Base-by-base conservation (phyloP, 2,329 filamentous ascomycete genomes). In the Colletotrichum acutatum region DNA sequence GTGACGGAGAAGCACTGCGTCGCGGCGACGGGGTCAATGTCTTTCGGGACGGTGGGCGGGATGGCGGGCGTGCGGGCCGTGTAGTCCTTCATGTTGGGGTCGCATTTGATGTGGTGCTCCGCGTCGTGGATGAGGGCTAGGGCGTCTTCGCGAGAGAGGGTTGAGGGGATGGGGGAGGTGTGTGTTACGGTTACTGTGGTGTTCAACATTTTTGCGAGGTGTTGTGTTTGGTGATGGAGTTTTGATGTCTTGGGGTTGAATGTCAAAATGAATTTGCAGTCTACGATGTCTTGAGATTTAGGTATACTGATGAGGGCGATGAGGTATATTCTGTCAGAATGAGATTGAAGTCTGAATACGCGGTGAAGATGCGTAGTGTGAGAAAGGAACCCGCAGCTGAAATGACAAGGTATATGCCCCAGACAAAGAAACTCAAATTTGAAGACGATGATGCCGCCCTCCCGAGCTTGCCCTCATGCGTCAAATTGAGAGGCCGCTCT, bases 71-170 rank as follows among this genome's bases (percentile, higher is more conserved):
- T 76, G 37, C 68, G 71, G 12, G 79, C 75, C 54, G 87, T 78
- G 22, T 77, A 76, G 64, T 84, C 81, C 72, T 82, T 77, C 78
- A 87, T 83, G 80, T 89, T 87, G 60, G 89, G 88, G 75, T 89
- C 85, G 80, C 86, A 88, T 54, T 81, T 75, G 58, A 90, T 82
- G 79, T 89, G 87, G 80, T 87, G 86, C 42, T 82, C 82, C 76
- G 89, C 86, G 76, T 88, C 84, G 30, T 88, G 88, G 34, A 90
- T 85, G 66, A 84, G 81, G 32, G 82, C 78, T 37, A 89, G 76
- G n/a, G 80, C 84, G 57, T 82, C 80, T 26, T 81, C 76, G 16
- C 74, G 77, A 46, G 83, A 77, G 49, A 79, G 78, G 34, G 79
- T 82, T 2, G 78, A 72, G 0, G 87, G 87, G 68, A 89, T 79